A percentile compares a stretch with the other conserved stretches of the same genome.
These are phyloP conservation scores for Protostelium mycophagum DNA, from an alignment of 78 protist species.

Conservation along the genomic window DNA sequence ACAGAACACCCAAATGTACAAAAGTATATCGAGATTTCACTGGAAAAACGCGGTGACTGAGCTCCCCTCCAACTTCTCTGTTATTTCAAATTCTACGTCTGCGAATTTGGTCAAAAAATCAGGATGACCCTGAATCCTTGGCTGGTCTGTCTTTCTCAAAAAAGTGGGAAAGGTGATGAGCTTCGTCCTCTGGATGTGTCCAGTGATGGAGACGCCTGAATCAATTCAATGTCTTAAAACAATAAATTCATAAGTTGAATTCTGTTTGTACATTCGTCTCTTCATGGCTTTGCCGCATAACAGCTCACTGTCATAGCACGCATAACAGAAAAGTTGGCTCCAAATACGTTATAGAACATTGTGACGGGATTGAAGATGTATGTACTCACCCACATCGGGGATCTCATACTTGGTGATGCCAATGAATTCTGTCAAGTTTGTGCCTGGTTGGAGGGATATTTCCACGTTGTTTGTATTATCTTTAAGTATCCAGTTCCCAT, in stretches of 20 bases:
- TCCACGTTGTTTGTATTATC: not conserved
- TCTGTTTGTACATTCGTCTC: slow-evolving; percentile 7
- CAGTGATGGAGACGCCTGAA: not conserved
- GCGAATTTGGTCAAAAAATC: not conserved
- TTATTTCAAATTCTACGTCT: slow-evolving; percentile 43
- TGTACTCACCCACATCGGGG: not conserved
- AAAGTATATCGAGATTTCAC: not conserved
- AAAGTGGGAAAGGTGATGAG: slow-evolving; percentile 30
- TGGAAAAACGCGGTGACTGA: slow-evolving; percentile 28
- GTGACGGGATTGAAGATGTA: not conserved
- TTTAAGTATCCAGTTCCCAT: slow-evolving; percentile 2
- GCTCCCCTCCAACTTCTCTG: slow-evolving; percentile 74
- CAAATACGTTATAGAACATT: not conserved
- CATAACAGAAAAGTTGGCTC: too few relatives aligned
- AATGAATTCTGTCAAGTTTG: slow-evolving; percentile 39
- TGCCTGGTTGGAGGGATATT: slow-evolving; percentile 19
- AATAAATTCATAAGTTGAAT: not conserved
- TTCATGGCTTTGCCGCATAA: not conserved
- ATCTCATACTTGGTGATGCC: slow-evolving; percentile 37
- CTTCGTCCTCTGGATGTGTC: not conserved
- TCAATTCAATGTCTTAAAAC: not conserved
- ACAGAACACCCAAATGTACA: too few relatives aligned
- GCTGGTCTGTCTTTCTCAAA: slow-evolving; percentile 49
- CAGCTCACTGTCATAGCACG: too few relatives aligned
- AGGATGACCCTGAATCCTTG: slow-evolving; percentile 48